phyloP scores from a whole-genome alignment of 306 rosid genomes.

The Vigna reflexopilosa region DNA sequence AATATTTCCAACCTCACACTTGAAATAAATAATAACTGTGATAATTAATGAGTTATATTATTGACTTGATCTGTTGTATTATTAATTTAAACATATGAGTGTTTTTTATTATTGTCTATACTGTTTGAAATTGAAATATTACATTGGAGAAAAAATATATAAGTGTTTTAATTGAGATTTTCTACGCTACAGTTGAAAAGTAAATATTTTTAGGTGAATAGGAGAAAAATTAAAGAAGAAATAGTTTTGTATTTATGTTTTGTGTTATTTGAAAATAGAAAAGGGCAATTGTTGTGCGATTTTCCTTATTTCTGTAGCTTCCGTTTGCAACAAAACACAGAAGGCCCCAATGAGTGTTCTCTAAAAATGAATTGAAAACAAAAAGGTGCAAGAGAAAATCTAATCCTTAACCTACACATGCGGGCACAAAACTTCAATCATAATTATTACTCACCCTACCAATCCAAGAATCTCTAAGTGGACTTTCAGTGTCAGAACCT shows the following conservation, averaged over 20 bases:
- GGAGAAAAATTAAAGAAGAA: background rate
- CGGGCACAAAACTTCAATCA: conserved; percentile 16
- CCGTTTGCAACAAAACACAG: conserved; percentile 41
- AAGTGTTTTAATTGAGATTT: too few relatives aligned
- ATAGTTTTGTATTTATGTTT: background rate
- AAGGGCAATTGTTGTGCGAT: background rate
- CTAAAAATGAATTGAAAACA: conserved; percentile 33
- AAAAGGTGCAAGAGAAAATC: conserved; percentile 38
- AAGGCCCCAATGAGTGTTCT: conserved; percentile 15
- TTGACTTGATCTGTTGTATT: too few relatives aligned
- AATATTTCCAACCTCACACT: too few relatives aligned
- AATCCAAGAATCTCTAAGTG: conserved; percentile 44
- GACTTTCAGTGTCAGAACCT: conserved; percentile 46
- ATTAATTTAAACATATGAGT: too few relatives aligned
- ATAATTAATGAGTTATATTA: too few relatives aligned
- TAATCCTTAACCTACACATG: conserved; percentile 5
- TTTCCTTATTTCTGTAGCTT: background rate
- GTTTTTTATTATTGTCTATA: too few relatives aligned
- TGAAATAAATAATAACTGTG: too few relatives aligned
- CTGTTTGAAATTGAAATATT: too few relatives aligned
- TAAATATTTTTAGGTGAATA: background rate
- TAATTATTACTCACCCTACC: conserved; percentile 21
- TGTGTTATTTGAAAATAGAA: conserved; percentile 12
- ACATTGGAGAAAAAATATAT: too few relatives aligned
- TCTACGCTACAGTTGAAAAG: rapidly evolving